Evolutionary conservation across 1,139 yeast genomes (phyloP), one percentile per base, ranked within the genome.

Genomic region (Fermentozyma sake): DNA sequence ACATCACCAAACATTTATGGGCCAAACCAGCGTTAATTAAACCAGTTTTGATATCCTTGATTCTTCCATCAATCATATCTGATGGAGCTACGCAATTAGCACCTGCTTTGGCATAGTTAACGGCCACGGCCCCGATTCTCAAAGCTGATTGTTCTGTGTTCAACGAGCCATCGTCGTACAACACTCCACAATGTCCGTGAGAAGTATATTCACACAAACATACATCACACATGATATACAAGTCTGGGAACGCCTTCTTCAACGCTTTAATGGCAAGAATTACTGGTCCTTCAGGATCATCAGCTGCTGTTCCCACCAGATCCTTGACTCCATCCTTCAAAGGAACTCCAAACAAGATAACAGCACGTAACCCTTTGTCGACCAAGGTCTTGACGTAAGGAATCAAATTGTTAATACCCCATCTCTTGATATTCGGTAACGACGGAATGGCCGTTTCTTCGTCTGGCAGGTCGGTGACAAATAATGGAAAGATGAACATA

Each of bases 41-140:
- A 2, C 95, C 97, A 28, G 66, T 61, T 55, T 93, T 91, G 55
- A 91, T 91, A 31, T 86, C 97, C 38, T 72, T 69, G 40, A 93
- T 78, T 47, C 98, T 74, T 13, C 98, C 99, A 53, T 91, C 99
- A 52, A 89, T 80, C 98, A 93, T 91, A 55, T 91, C 98, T 9
- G 95, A 82, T 11, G 99, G 99, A 2, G 98, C 97, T 20, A 91
- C 96, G 31, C 87, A 82, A 52, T 91, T 72, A 2, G 96, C 96
- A 29, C 97, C 98, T 0, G 98, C 97, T 44, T 70, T 74, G 24
- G 97, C 98, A 50, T 91, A 91, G 55, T 85, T 89, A 14, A 84
- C 95, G 1, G 97, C 96, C 14, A 91, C 96, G 9, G 94, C 91
- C 2, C 95, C 96, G 29, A 91, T 71, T 52, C 99, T 71, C 42